A percentile compares a stretch with the other conserved stretches of the same genome.
phyloP scores from a whole-genome alignment of 345 rosid genomes.

The Microcos paniculata region DNA sequence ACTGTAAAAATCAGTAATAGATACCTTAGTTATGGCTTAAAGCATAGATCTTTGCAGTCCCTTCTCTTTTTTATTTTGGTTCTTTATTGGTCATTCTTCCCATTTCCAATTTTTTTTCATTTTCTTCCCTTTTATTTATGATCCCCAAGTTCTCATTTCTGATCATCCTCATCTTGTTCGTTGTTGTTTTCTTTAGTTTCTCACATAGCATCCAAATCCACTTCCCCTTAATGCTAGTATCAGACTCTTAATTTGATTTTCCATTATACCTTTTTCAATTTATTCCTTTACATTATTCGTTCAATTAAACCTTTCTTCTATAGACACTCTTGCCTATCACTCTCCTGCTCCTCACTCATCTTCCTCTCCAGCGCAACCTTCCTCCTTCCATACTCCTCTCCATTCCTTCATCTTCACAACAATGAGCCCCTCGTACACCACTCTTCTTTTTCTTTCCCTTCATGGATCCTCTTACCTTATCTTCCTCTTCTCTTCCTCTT shows the following conservation, averaged over 20 bases:
- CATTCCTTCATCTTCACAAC: no score
- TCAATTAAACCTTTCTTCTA: background rate
- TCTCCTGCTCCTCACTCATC: no score
- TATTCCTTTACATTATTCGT: background rate
- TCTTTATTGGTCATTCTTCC: background rate
- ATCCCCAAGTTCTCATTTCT: background rate
- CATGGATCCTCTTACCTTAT: background rate
- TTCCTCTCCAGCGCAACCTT: no score
- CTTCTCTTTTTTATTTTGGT: background rate
- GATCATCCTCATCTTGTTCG: background rate
- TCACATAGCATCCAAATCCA: background rate
- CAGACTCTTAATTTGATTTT: no score
- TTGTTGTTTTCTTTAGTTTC: no score
- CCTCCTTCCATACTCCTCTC: background rate
- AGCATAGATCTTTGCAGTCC: background rate
- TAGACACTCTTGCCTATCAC: background rate
- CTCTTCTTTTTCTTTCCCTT: background rate
- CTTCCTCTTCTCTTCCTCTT: background rate
- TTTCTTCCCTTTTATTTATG: background rate
- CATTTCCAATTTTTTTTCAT: background rate
- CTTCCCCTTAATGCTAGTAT: background rate
- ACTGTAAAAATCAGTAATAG: background rate
- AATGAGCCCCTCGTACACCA: background rate
- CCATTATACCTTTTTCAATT: background rate
- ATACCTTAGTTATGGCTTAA: background rate